These are phyloP conservation scores for Rosa multiflora DNA, from an alignment of 306 rosid species.

Conservation along the genomic window DNA sequence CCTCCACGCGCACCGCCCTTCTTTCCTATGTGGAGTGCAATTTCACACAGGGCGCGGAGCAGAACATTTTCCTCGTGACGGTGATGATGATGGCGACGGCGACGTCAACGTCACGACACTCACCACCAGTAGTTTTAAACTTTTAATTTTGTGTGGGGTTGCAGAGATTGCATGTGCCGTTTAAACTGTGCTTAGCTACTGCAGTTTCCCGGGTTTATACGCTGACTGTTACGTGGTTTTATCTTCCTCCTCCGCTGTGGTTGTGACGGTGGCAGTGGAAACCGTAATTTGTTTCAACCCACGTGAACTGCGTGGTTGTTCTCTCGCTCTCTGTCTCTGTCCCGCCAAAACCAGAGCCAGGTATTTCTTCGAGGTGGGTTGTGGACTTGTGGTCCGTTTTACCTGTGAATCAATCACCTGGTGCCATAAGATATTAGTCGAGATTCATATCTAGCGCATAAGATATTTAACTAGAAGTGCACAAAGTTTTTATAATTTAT, in stretches of 20 bases:
- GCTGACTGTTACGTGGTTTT: background rate
- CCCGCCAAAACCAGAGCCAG: background rate
- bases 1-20: background rate
- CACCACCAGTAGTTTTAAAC: background rate
- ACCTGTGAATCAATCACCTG: background rate
- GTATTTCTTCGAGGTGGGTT: background rate
- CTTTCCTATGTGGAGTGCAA: constrained; percentile 5
- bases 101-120: background rate
- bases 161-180: background rate
- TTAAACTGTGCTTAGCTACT: no score
- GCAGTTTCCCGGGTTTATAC: background rate
- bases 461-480: no score
- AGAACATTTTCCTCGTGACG: constrained; percentile 21
- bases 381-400: background rate
- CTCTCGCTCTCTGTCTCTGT: background rate
- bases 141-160: background rate
- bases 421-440: no score
- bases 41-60: background rate
- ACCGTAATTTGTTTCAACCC: background rate
- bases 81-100: background rate
- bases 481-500: no score
- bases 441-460: no score
- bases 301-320: background rate
- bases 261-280: background rate
- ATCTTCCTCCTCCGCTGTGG: background rate